Percentiles rank a stretch among this genome's conserved stretches.
phyloP scores from a whole-genome alignment of 768 basidiomycete genomes.

The Trametes cingulata region DNA sequence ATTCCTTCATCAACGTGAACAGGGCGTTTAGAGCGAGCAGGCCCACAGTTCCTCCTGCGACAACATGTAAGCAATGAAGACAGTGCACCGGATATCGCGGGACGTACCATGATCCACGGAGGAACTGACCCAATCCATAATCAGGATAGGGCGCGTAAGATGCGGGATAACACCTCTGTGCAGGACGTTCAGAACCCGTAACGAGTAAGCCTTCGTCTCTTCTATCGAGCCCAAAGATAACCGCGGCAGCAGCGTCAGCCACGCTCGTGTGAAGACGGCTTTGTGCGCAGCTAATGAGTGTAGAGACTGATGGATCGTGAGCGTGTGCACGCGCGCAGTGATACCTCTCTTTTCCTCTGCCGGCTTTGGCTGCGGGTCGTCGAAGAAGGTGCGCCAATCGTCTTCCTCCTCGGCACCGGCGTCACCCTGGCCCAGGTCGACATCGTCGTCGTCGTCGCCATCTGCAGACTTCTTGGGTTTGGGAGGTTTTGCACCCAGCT shows the following conservation, averaged over 20 bases:
- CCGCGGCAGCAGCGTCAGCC: slow-evolving; percentile 70
- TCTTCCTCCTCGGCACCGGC: slow-evolving; percentile 40
- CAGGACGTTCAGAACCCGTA: slow-evolving; percentile 71
- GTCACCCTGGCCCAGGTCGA: slow-evolving; percentile 33
- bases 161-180: slow-evolving; percentile 84
- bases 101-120: slow-evolving; percentile 78
- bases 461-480: slow-evolving; percentile 28
- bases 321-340: slow-evolving; percentile 52
- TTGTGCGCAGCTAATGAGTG: slow-evolving; percentile 77
- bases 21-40: slow-evolving; percentile 89
- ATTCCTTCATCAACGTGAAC: slow-evolving; percentile 87
- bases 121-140: slow-evolving; percentile 91
- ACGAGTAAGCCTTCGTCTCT: slow-evolving; percentile 43
- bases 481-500: slow-evolving; percentile 52
- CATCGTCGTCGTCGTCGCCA: slow-evolving; percentile 33
- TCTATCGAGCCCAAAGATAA: slow-evolving; percentile 43
- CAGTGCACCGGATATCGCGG: not conserved
- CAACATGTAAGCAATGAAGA: not conserved
- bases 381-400: slow-evolving; percentile 87
- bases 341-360: slow-evolving; percentile 36
- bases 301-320: slow-evolving; percentile 76
- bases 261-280: slow-evolving; percentile 79
- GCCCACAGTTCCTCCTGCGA: slow-evolving; percentile 76
- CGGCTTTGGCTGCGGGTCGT: slow-evolving; percentile 47
- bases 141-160: slow-evolving; percentile 69